A percentile compares a stretch with the other conserved stretches of the same genome.
Conservation (phyloP, 2,329 filamentous ascomycete genomes). For the Aspergillus thermomutatus region DNA sequence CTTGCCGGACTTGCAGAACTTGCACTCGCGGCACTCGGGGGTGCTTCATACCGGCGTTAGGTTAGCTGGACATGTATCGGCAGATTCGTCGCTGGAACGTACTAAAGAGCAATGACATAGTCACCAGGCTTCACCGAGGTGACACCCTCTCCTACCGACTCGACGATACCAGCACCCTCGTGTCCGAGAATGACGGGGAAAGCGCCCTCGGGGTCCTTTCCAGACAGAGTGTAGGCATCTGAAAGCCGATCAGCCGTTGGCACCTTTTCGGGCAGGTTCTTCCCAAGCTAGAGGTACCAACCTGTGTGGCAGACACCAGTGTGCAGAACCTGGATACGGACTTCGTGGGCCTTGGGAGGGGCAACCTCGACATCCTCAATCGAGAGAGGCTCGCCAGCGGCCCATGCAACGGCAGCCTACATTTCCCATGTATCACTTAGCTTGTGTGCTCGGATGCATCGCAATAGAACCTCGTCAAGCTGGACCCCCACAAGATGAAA, state of each 20-base stretch:
- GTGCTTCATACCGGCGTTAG: slow-evolving; percentile 59
- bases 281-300: slow-evolving; percentile 40
- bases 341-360: slow-evolving; percentile 86
- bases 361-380: slow-evolving; percentile 92
- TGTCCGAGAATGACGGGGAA: slow-evolving; percentile 88
- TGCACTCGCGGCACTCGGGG: slow-evolving; percentile 95
- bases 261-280: neutral
- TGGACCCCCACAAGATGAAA: neutral
- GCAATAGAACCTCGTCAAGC: neutral
- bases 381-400: slow-evolving; percentile 81
- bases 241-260: neutral
- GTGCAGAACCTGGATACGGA: slow-evolving; percentile 95
- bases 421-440: slow-evolving; percentile 3
- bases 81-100: slow-evolving; percentile 33
- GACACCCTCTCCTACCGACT: slow-evolving; percentile 91
- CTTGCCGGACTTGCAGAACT: slow-evolving; percentile 99
- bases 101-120: slow-evolving; percentile 87
- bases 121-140: slow-evolving; percentile 92
- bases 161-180: slow-evolving; percentile 87
- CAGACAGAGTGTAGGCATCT: slow-evolving; percentile 93
- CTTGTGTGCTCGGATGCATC: neutral
- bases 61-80: neutral
- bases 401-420: slow-evolving; percentile 92
- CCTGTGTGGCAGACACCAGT: slow-evolving; percentile 98
- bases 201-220: slow-evolving; percentile 94